Evolutionary conservation across 345 rosid species (phyloP).

Genomic region (Euclidium syriacum): DNA sequence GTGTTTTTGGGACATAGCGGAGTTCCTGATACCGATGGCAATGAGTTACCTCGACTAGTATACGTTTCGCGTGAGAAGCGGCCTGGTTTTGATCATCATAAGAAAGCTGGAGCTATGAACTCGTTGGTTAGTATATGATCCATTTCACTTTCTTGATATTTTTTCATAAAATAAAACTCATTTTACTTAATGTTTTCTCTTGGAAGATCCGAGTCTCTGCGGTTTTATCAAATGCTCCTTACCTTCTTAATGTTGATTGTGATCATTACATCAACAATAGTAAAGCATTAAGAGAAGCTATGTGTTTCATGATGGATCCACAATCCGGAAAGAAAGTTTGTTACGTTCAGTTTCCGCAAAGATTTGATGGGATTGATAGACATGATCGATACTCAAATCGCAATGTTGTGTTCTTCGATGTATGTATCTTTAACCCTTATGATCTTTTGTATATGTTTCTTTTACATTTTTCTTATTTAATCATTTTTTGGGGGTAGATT

Average conservation of each 20-base stretch:
- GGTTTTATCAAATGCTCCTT: slow-evolving; percentile 92
- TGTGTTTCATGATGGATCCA: slow-evolving; percentile 99
- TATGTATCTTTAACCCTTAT: slow-evolving; percentile 35
- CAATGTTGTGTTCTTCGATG: slow-evolving; percentile 93
- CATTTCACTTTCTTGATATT: not conserved
- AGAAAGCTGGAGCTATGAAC: slow-evolving; percentile 98
- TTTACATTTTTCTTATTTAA: not conserved
- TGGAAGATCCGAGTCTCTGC: slow-evolving; percentile 90
- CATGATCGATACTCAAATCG: slow-evolving; percentile 95
- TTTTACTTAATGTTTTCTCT: not conserved
- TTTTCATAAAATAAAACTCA: not conserved
- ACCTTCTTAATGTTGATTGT: slow-evolving; percentile 84
- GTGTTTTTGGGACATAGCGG: slow-evolving; percentile 89
- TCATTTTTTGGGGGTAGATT: slow-evolving; percentile 37
- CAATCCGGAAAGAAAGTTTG: slow-evolving; percentile 84
- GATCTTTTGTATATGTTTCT: not conserved
- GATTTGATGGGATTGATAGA: slow-evolving; percentile 96
- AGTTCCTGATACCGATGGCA: slow-evolving; percentile 67
- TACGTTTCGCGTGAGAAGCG: slow-evolving; percentile 98
- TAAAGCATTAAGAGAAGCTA: slow-evolving; percentile 86
- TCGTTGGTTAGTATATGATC: slow-evolving; percentile 48
- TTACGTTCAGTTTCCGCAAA: slow-evolving; percentile 96
- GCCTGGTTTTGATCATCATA: slow-evolving; percentile 96
- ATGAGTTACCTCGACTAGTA: slow-evolving; percentile 82
- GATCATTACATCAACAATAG: slow-evolving; percentile 96